Conservation (phyloP, 192 early-diverging fungal species). For the Cladochytrium replicatum region DNA sequence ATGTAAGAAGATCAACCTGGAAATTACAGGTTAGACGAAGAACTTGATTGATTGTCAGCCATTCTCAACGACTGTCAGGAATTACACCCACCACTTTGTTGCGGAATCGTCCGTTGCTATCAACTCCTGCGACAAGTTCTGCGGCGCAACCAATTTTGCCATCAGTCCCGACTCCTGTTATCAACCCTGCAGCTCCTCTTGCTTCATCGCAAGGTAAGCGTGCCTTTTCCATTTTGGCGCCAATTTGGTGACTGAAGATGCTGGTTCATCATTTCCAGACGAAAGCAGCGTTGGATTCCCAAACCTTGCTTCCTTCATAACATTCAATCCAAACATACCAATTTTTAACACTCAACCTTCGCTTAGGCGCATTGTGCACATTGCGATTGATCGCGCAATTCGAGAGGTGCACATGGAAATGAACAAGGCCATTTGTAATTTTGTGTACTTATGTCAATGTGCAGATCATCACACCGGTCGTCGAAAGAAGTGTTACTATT, state of each 20-base stretch:
- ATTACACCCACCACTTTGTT: constrained; percentile 56
- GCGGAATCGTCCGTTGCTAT: constrained; percentile 49
- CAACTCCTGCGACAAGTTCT: too few relatives aligned
- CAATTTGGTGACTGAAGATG: too few relatives aligned
- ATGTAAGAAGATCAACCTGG: constrained; percentile 75
- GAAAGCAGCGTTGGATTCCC: constrained; percentile 30
- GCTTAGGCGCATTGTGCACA: constrained; percentile 79
- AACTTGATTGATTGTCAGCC: background rate
- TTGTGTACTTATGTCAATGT: constrained; percentile 1
- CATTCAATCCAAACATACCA: constrained; percentile 70
- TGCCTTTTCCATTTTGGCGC: too few relatives aligned
- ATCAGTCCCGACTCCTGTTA: too few relatives aligned
- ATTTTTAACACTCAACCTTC: constrained; percentile 75
- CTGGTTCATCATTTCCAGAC: too few relatives aligned
- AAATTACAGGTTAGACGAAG: constrained; percentile 49
- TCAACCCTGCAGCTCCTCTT: too few relatives aligned
- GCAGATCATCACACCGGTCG: constrained; percentile 71
- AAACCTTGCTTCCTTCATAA: constrained; percentile 56
- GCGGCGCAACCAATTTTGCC: too few relatives aligned
- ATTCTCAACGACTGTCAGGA: constrained; percentile 20
- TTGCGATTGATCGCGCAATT: constrained; percentile 82
- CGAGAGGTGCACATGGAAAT: constrained; percentile 49
- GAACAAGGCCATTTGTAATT: background rate
- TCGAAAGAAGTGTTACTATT: constrained; percentile 87
- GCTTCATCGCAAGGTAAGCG: too few relatives aligned